phyloP scores from a whole-genome alignment of 805 yeast genomes.

The Kuraishia piskuri region DNA sequence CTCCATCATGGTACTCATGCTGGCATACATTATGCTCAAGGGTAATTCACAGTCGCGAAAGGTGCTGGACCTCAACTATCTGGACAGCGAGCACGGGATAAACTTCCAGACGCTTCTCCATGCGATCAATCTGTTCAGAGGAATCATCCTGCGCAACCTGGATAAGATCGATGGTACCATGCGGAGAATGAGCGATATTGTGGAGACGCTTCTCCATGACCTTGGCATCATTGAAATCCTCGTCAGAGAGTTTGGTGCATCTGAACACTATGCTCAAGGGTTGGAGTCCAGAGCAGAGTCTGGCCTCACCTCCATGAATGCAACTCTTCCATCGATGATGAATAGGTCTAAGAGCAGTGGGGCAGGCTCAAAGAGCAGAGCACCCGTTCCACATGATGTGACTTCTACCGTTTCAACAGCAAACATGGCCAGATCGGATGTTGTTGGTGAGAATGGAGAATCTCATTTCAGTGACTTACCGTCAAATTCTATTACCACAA shows the following conservation, averaged over 20 bases:
- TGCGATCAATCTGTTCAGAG: slow-evolving; percentile 25
- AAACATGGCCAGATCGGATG: too few species aligned
- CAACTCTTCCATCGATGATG: background rate
- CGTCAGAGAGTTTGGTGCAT: slow-evolving; percentile 14
- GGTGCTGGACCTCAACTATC: slow-evolving; percentile 18
- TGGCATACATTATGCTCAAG: slow-evolving; percentile 20
- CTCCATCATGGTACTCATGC: slow-evolving; percentile 24
- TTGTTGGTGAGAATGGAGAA: too few species aligned
- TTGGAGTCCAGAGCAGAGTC: background rate
- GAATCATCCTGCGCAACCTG: slow-evolving; percentile 21
- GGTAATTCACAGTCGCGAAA: slow-evolving; percentile 11
- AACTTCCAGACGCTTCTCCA: slow-evolving; percentile 18
- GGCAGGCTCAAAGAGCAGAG: background rate
- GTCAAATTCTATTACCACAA: too few species aligned
- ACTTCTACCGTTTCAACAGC: too few species aligned
- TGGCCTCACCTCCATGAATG: background rate
- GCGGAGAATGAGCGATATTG: slow-evolving; percentile 31
- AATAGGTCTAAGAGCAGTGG: background rate
- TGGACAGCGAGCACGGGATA: slow-evolving; percentile 18
- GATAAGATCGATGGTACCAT: slow-evolving; percentile 31
- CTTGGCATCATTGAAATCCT: slow-evolving; percentile 26
- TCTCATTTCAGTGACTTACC: too few species aligned
- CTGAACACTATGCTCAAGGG: background rate
- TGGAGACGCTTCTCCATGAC: slow-evolving; percentile 32
- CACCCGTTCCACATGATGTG: background rate